phyloP scores from a whole-genome alignment of 2,329 filamentous ascomycete genomes.

The Exophiala oligosperma region DNA sequence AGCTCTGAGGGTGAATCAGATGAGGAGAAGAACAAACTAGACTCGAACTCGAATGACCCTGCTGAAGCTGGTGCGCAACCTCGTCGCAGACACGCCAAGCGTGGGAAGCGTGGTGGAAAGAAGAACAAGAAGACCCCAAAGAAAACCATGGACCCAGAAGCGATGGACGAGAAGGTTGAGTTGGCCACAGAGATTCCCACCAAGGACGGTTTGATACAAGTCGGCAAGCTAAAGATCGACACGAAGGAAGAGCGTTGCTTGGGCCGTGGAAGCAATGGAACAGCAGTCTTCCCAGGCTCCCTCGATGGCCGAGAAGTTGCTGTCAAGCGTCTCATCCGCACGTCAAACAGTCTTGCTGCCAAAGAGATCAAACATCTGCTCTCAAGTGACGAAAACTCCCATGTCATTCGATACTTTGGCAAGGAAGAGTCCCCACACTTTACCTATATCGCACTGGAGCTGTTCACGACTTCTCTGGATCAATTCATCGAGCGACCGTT shows the following conservation, averaged over 20 bases:
- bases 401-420: slow-evolving; percentile 95
- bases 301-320: slow-evolving; percentile 93
- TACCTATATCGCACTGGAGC: slow-evolving; percentile 91
- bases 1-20: slow-evolving; percentile 28
- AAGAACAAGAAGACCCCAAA: slow-evolving; percentile 30
- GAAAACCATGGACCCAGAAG: slow-evolving; percentile 35
- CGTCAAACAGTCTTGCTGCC: slow-evolving; percentile 93
- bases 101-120: slow-evolving; percentile 33
- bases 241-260: slow-evolving; percentile 56
- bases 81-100: slow-evolving; percentile 29
- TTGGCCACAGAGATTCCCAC: slow-evolving; percentile 47
- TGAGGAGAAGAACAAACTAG: slow-evolving; percentile 24
- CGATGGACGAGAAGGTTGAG: slow-evolving; percentile 25
- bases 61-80: slow-evolving; percentile 24
- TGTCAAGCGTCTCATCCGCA: slow-evolving; percentile 93
- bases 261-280: slow-evolving; percentile 89
- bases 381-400: slow-evolving; percentile 92
- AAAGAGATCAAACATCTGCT: slow-evolving; percentile 88
- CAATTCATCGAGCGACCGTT: slow-evolving; percentile 81
- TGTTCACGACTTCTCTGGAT: slow-evolving; percentile 89
- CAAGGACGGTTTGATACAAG: slow-evolving; percentile 62
- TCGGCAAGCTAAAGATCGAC: slow-evolving; percentile 61
- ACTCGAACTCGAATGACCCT: slow-evolving; percentile 12
- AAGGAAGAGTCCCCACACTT: slow-evolving; percentile 87
- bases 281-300: slow-evolving; percentile 88